phyloP scores from a whole-genome alignment of 192 early-diverging fungal species.

The Chytriomyces hyalinus region DNA sequence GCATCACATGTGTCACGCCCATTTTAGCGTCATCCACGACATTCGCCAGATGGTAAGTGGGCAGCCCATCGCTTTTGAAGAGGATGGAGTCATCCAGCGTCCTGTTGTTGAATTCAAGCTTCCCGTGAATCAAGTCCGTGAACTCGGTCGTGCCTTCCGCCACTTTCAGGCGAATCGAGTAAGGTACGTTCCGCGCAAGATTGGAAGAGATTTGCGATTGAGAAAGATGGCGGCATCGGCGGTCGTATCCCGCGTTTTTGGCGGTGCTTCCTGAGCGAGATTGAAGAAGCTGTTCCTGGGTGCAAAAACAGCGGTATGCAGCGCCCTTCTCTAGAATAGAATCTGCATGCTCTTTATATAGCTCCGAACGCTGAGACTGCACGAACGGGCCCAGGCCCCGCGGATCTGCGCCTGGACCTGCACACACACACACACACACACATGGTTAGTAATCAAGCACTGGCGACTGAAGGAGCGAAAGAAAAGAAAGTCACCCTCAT shows the following conservation, averaged over 20 bases:
- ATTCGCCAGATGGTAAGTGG: slow-evolving; percentile 95
- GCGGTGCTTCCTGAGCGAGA: slow-evolving; percentile 61
- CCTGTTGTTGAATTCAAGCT: slow-evolving; percentile 69
- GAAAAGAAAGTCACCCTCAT: slow-evolving; percentile 62
- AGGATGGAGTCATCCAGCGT: slow-evolving; percentile 87
- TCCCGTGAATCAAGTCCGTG: slow-evolving; percentile 78
- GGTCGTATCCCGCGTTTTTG: slow-evolving; percentile 75
- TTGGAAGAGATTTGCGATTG: slow-evolving; percentile 69
- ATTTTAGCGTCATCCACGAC: slow-evolving; percentile 93
- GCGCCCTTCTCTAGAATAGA: slow-evolving; percentile 63
- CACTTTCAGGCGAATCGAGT: slow-evolving; percentile 75
- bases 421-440: neutral
- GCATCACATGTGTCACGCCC: slow-evolving; percentile 89
- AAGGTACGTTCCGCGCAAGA: slow-evolving; percentile 58
- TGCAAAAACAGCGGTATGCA: slow-evolving; percentile 92
- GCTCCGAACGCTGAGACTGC: slow-evolving; percentile 76
- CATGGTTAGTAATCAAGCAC: neutral
- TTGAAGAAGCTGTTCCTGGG: slow-evolving; percentile 65
- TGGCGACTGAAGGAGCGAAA: neutral
- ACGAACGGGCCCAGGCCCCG: slow-evolving; percentile 63
- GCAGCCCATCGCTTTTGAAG: slow-evolving; percentile 89
- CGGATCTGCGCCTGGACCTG: neutral
- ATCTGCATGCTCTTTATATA: slow-evolving; percentile 74
- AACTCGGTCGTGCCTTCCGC: slow-evolving; percentile 64
- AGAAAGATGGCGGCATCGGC: slow-evolving; percentile 74